phyloP scores from a whole-genome alignment of 768 basidiomycete genomes.

The Rhodosporidiobolus sp. region DNA sequence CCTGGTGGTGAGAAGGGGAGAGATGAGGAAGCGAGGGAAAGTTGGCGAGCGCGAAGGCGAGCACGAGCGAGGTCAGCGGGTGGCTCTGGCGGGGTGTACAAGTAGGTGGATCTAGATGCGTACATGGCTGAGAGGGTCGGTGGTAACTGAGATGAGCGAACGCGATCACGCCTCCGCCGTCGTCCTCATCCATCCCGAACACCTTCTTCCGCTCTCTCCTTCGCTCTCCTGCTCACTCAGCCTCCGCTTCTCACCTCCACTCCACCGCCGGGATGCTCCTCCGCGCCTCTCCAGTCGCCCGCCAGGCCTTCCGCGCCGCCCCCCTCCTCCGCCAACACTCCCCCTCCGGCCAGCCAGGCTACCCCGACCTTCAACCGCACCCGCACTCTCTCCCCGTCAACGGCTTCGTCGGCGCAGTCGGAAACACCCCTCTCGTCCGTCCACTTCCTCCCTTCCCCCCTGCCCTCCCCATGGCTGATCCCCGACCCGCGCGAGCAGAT shows the following conservation, averaged over 20 bases:
- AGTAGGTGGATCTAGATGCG: too few relatives aligned
- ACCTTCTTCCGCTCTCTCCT: background rate
- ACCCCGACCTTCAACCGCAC: conserved; percentile 29
- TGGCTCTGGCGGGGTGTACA: too few relatives aligned
- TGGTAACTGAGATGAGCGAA: too few relatives aligned
- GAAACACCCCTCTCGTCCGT: conserved; percentile 86
- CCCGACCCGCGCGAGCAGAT: conserved; percentile 57
- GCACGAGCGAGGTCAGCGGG: background rate
- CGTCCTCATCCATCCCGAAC: background rate
- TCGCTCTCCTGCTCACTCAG: too few relatives aligned
- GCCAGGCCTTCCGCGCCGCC: background rate
- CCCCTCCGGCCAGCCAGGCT: background rate
- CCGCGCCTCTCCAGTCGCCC: background rate
- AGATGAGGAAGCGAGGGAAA: background rate
- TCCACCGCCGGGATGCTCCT: conserved; percentile 12
- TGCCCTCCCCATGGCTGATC: conserved; percentile 21
- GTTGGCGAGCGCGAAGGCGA: background rate
- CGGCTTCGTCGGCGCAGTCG: conserved; percentile 83
- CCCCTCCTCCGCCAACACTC: background rate
- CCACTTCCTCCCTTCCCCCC: background rate
- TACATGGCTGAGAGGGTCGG: too few relatives aligned
- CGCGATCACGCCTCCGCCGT: background rate
- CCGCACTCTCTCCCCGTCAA: conserved; percentile 47
- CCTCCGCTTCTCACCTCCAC: background rate
- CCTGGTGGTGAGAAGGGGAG: background rate